These are phyloP conservation scores for Ceratopteris richardii DNA, from an alignment of 75 land plant genomes.

Conservation along the genomic window DNA sequence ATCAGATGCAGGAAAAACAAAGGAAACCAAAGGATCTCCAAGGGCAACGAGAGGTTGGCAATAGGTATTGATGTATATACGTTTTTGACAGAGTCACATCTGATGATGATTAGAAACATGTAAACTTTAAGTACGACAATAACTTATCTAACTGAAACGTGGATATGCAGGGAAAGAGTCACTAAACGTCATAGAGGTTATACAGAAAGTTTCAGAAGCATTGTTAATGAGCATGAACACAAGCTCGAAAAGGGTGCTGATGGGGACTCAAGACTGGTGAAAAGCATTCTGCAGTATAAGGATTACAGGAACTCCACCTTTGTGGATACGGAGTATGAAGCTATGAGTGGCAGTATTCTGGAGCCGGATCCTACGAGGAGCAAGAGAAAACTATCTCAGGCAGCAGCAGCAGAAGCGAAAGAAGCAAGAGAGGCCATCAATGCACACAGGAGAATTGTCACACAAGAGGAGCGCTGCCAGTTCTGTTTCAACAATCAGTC, in stretches of 20 bases:
- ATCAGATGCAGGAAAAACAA: too few species aligned
- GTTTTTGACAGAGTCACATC: too few species aligned
- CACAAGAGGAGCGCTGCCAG: constrained; percentile 85
- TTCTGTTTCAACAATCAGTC: constrained; percentile 83
- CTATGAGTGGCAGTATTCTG: constrained; percentile 29
- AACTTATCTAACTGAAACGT: too few species aligned
- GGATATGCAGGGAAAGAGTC: too few species aligned
- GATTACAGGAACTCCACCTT: constrained; percentile 35
- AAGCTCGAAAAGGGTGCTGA: constrained; percentile 28
- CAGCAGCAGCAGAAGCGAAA: constrained; percentile 10
- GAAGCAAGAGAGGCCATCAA: constrained; percentile 11
- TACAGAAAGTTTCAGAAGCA: background rate
- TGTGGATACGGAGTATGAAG: constrained; percentile 92
- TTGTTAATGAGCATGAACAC: background rate
- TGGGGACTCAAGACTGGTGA: constrained; percentile 53
- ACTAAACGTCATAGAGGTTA: background rate
- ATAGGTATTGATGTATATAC: too few species aligned
- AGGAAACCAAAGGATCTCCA: too few species aligned
- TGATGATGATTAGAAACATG: too few species aligned
- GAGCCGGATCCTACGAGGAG: constrained; percentile 36
- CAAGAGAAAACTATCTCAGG: constrained; percentile 16
- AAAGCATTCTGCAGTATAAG: constrained; percentile 56
- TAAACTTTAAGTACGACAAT: too few species aligned
- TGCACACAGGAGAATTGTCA: constrained; percentile 33
- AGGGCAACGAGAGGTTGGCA: too few species aligned